These are phyloP conservation scores for Mortierella sp. DNA, from an alignment of 371 early-diverging fungal species.

Conservation along the genomic window DNA sequence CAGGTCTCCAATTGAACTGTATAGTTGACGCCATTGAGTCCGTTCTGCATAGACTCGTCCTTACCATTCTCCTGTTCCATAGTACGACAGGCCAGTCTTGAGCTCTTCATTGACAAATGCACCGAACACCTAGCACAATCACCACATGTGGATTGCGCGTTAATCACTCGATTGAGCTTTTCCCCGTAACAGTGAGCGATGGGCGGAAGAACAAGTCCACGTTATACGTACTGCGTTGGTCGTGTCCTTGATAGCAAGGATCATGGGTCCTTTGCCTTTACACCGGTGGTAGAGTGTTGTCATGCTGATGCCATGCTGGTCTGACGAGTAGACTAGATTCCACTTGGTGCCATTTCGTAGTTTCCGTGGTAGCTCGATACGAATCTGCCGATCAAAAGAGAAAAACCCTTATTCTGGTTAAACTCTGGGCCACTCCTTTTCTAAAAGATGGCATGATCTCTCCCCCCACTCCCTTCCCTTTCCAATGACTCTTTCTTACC, in stretches of 20 bases:
- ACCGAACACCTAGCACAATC: slow-evolving; percentile 80
- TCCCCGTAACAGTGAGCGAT: no score
- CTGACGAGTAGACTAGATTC: slow-evolving; percentile 87
- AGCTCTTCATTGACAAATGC: slow-evolving; percentile 84
- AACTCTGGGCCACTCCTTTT: no score
- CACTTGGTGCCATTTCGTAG: slow-evolving; percentile 74
- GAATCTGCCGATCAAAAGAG: slow-evolving; percentile 34
- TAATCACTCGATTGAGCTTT: no score
- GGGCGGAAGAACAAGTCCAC: no score
- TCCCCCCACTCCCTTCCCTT: not conserved
- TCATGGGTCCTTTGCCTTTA: slow-evolving; percentile 72
- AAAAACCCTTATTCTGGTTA: no score
- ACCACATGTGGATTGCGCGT: not conserved
- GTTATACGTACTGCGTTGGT: slow-evolving; percentile 70
- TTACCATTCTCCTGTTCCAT: slow-evolving; percentile 93
- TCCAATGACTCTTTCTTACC: slow-evolving; percentile 39
- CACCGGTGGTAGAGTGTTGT: slow-evolving; percentile 78
- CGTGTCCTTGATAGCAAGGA: slow-evolving; percentile 79
- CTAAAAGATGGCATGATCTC: no score
- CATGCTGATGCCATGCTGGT: slow-evolving; percentile 92
- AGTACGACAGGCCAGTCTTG: slow-evolving; percentile 74
- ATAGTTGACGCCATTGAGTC: no score
- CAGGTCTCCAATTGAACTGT: no score
- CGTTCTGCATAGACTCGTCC: slow-evolving; percentile 10
- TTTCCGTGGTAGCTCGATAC: slow-evolving; percentile 66